Base-by-base conservation (phyloP, 306 rosid species). In the Acacia crassicarpa region DNA sequence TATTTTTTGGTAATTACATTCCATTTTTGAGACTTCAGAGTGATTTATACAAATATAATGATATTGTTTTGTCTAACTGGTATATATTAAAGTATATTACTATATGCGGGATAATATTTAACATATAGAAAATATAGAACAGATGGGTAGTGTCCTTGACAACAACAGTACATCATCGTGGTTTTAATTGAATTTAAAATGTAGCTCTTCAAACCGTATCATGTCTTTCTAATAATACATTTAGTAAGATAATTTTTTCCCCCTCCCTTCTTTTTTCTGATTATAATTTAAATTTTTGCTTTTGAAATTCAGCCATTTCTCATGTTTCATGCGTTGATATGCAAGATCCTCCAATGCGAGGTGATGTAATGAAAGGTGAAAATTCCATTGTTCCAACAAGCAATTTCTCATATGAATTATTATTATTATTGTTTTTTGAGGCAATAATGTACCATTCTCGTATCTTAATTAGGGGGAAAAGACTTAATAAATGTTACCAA, bases 191-290 rank as follows among this genome's bases (percentile, higher is more conserved):
- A 22, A 73, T 81, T n/a, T 58, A 15, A 75, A 79, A 73, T 72
- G 82, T 90, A 91, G 96, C 15, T 23, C 59, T 23, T 70, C 38
- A 6, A 23, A 19, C 41, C 1, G 40, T 15, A n/a, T 44, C 14
- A n/a, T 51, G 22, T 51, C 22, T 65, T 65, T 35, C 70, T 35
- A 67, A 67, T 35, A 38, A 40, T 38, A 62, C 10, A 10, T 17
- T 16, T 30, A 61, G 14, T 9, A 19, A 9, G 13, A 8, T 58
- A 20, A 19, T 54, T 58, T 58, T 58, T n/a, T 9, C 1, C 65
- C 16, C n/a, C n/a, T n/a, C n/a, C n/a, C 13, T 23, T 10, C 14
- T 59, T n/a, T 53, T 53, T 53, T 19, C 22, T 8, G 9, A 53
- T 17, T 53, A 9, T 53, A 53, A 19, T 19, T 53, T 53, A 43